These are phyloP conservation scores for Podaxis carcinomalis DNA, from an alignment of 768 basidiomycete genomes.

Conservation along the genomic window DNA sequence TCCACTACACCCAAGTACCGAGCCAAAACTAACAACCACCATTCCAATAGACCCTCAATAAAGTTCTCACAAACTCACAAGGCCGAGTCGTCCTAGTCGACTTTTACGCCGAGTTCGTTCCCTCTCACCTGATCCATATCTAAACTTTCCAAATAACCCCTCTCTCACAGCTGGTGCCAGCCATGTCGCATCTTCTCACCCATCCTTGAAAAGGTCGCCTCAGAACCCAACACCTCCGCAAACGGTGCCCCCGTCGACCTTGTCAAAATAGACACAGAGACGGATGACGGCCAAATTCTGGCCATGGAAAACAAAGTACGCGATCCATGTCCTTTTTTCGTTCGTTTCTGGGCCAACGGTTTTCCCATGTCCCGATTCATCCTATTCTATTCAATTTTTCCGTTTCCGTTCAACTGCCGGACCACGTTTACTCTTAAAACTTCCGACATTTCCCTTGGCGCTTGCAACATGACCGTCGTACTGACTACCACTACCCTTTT, in stretches of 20 bases:
- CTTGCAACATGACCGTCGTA: not conserved
- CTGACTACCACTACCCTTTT: no score
- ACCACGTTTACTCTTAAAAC: not conserved
- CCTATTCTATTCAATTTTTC: not conserved
- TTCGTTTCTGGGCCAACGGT: not conserved
- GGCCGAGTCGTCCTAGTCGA: conserved; percentile 66
- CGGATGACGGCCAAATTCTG: conserved; percentile 49
- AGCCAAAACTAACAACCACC: not conserved
- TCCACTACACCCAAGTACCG: not conserved
- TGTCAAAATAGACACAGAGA: conserved; percentile 63
- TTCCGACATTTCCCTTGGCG: not conserved
- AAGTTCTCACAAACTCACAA: conserved; percentile 29
- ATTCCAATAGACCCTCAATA: conserved; percentile 32
- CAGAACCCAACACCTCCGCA: conserved; percentile 40
- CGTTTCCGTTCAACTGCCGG: not conserved
- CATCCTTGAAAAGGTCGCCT: conserved; percentile 55
- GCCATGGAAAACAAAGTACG: conserved; percentile 46
- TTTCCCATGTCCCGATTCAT: conserved; percentile 1
- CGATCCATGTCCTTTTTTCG: not conserved
- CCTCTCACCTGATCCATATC: not conserved
- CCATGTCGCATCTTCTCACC: conserved; percentile 76
- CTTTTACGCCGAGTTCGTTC: conserved; percentile 72
- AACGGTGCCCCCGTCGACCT: conserved; percentile 62
- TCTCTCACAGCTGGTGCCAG: conserved; percentile 61
- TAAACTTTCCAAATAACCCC: not conserved